Conservation (phyloP, 352 stramenopile species). For the Plasmopara muralis region DNA sequence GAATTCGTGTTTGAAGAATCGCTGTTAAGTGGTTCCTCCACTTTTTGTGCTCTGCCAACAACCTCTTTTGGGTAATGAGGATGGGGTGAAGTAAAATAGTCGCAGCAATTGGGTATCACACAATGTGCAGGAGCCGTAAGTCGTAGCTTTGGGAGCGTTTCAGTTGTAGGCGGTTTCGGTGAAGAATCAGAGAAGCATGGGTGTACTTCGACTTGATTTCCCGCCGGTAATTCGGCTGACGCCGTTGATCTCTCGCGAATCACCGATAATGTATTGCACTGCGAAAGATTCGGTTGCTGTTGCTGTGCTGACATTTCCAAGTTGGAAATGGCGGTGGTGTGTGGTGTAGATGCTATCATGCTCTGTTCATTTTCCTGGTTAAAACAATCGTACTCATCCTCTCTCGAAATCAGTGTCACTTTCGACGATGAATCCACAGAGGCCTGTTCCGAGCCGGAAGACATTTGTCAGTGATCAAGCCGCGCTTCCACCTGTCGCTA, state of each 20-base stretch:
- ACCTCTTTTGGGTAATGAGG: conserved; percentile 28
- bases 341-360: background rate
- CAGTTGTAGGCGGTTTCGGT: conserved; percentile 6
- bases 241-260: too few species aligned
- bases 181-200: conserved; percentile 6
- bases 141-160: conserved; percentile 20
- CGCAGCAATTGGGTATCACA: conserved; percentile 30
- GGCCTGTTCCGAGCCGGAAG: conserved; percentile 14
- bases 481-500: conserved; percentile 16
- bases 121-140: conserved; percentile 10
- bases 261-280: too few species aligned
- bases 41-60: conserved; percentile 13
- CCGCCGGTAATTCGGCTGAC: too few species aligned
- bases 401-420: conserved; percentile 9
- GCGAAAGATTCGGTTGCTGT: background rate
- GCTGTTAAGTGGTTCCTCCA: conserved; percentile 5
- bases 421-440: conserved; percentile 16
- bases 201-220: conserved; percentile 11
- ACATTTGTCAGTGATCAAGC: conserved; percentile 15
- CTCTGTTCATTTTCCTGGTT: conserved; percentile 5
- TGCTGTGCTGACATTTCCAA: conserved; percentile 4
- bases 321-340: conserved; percentile 1
- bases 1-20: conserved; percentile 3
- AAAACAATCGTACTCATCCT: background rate
- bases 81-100: conserved; percentile 28